Percentiles rank a stretch among this genome's conserved stretches.
phyloP scores from a whole-genome alignment of 106 monocot genomes.

The Dendrobium officinale region DNA sequence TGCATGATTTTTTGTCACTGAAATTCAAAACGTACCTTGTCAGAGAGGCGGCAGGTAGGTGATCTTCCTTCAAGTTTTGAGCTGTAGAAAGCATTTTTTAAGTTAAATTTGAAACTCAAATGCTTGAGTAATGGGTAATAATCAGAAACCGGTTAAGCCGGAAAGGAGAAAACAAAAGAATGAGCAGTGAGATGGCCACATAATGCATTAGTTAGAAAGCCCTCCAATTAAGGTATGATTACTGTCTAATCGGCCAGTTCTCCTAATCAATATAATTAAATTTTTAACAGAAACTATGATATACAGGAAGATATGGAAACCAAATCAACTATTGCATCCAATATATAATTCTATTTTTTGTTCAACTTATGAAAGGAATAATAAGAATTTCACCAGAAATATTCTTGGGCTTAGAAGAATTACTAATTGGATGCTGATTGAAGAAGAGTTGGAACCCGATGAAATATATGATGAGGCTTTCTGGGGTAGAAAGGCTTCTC shows the following conservation, averaged over 20 bases:
- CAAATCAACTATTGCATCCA: no score
- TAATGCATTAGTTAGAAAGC: neutral
- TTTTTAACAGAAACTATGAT: neutral
- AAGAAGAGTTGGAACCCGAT: no score
- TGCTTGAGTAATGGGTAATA: neutral
- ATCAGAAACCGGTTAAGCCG: neutral
- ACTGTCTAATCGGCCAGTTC: neutral
- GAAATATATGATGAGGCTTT: no score
- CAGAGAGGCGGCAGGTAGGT: constrained; percentile 64
- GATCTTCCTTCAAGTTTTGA: constrained; percentile 90
- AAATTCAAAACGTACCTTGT: constrained; percentile 52
- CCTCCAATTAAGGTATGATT: neutral
- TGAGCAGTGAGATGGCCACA: neutral
- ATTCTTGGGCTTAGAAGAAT: no score
- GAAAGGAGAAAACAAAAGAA: neutral
- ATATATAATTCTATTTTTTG: no score
- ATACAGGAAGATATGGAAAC: neutral
- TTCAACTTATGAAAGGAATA: no score
- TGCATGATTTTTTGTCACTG: neutral
- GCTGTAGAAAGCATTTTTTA: constrained; percentile 29
- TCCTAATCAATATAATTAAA: neutral
- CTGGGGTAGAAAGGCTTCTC: no score
- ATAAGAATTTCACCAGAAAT: no score
- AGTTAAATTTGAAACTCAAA: neutral
- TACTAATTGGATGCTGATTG: no score